These are phyloP conservation scores for Cornus kousa DNA, from an alignment of 148 eudicot species.

Conservation along the genomic window DNA sequence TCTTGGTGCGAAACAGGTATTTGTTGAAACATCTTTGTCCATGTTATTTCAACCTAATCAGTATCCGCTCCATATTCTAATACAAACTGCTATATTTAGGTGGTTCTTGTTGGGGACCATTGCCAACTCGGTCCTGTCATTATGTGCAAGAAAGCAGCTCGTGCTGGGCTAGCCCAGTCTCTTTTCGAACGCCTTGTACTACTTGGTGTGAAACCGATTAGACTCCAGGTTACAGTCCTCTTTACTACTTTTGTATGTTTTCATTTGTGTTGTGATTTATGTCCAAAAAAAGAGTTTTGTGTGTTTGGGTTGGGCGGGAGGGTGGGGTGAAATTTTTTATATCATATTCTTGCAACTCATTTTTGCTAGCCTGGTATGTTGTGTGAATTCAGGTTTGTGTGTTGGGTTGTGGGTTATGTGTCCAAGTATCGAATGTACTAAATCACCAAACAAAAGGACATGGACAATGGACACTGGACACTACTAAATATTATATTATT, in stretches of 20 bases:
- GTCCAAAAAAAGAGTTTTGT: neutral
- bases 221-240: constrained; percentile 70
- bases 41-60: neutral
- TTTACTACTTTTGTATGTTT: neutral
- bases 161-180: constrained; percentile 97
- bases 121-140: constrained; percentile 99
- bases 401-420: too few relatives aligned
- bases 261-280: neutral
- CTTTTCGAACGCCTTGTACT: constrained; percentile 93
- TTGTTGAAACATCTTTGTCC: neutral
- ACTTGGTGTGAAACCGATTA: constrained; percentile 93
- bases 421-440: too few relatives aligned
- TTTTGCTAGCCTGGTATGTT: neutral
- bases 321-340: neutral
- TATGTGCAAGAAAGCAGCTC: constrained; percentile 99
- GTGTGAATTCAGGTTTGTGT: neutral
- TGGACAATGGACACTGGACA: too few relatives aligned
- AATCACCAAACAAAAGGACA: too few relatives aligned
- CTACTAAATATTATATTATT: too few relatives aligned
- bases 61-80: neutral
- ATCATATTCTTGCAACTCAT: neutral
- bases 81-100: constrained; percentile 34
- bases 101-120: constrained; percentile 95
- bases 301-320: too few relatives aligned
- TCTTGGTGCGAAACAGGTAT: constrained; percentile 97